Evolutionary conservation across 2,329 filamentous ascomycete species (phyloP).

Genomic region (Fusarium haematococcum): DNA sequence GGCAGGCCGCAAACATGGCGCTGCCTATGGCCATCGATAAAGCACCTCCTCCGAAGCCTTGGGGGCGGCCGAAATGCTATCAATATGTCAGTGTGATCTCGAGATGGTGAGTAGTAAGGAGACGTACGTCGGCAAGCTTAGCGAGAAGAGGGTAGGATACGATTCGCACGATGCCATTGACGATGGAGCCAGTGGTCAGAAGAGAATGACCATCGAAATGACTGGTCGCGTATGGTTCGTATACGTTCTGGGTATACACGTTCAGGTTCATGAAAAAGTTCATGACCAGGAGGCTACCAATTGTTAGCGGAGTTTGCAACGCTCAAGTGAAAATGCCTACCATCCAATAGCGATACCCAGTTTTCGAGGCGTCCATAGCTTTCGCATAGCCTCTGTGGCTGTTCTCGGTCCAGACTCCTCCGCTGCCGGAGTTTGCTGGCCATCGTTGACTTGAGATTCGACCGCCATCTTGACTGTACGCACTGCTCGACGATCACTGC

Average conservation of each 20-base stretch:
- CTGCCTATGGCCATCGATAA: conserved; percentile 27
- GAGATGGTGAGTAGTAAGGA: fast-evolving
- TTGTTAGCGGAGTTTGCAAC: neutral
- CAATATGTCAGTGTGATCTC: neutral
- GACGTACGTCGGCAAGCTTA: conserved; percentile 28
- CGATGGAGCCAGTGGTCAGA: conserved; percentile 17
- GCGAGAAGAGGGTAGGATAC: conserved; percentile 27
- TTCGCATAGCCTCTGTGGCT: conserved; percentile 26
- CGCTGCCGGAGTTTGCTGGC: neutral
- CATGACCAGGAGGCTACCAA: conserved; percentile 24
- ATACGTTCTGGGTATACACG: conserved; percentile 35
- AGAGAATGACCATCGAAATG: conserved; percentile 34
- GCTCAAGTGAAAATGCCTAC: neutral
- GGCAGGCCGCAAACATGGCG: conserved; percentile 28
- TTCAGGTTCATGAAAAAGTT: conserved; percentile 39
- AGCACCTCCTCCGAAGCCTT: conserved; percentile 25
- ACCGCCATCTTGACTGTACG: conserved; percentile 7
- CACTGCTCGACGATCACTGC: neutral
- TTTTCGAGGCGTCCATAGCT: conserved; percentile 19
- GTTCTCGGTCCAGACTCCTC: neutral
- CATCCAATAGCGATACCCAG: conserved; percentile 26
- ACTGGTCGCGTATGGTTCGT: conserved; percentile 33
- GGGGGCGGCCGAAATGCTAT: conserved; percentile 29
- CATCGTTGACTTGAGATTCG: neutral
- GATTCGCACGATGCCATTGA: conserved; percentile 32